A percentile compares a stretch with the other conserved stretches of the same genome.
Conservation (phyloP, 2,329 filamentous ascomycete species). For the Ophiostoma triangulosporum region DNA sequence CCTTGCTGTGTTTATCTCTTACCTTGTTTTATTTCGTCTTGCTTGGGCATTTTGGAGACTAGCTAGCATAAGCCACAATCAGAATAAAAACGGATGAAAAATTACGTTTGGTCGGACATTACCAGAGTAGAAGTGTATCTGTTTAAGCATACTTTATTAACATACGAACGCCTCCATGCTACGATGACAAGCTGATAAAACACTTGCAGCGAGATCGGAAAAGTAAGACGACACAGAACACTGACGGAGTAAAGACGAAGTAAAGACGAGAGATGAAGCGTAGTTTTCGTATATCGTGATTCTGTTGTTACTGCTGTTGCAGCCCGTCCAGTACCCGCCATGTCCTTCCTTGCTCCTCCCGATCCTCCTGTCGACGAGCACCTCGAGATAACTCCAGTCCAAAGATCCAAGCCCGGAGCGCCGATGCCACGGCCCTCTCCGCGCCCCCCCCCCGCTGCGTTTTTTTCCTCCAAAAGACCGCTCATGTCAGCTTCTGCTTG, state of each 20-base stretch:
- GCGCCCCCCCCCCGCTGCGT: no score
- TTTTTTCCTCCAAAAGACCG: no score
- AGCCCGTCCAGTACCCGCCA: neutral
- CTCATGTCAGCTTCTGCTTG: slow-evolving; percentile 95
- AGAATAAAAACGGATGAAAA: neutral
- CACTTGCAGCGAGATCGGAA: no score
- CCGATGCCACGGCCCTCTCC: neutral
- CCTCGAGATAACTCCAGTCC: neutral
- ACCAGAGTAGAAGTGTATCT: no score
- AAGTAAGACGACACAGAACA: no score
- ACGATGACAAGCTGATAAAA: no score
- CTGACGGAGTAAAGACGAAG: neutral
- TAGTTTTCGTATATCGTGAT: neutral
- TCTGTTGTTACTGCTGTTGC: neutral
- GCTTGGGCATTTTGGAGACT: neutral
- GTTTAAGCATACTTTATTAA: no score
- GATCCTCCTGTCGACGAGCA: neutral
- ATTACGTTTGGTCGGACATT: no score
- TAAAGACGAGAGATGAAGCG: neutral
- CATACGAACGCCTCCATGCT: no score
- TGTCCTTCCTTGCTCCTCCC: neutral
- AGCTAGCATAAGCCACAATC: neutral
- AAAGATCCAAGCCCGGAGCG: neutral
- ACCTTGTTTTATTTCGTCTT: neutral
- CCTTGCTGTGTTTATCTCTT: neutral